Evolutionary conservation across 331 rosid species (phyloP).

Genomic region (Saraca asoca): DNA sequence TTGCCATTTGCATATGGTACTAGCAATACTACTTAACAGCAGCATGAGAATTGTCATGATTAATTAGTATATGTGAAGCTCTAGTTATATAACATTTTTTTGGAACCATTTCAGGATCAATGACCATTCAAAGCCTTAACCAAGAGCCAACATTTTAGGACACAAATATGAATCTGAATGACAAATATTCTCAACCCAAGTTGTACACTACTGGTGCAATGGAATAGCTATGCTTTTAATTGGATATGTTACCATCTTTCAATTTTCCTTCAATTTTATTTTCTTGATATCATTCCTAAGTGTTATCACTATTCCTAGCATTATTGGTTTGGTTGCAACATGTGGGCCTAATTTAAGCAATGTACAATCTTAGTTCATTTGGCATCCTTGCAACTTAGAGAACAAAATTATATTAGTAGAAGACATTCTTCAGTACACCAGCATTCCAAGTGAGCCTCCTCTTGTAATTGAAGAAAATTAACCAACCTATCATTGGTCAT

Average conservation of each 20-base stretch:
- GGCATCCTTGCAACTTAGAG: no score
- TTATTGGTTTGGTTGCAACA: constrained; percentile 9
- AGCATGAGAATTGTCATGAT: constrained; percentile 54
- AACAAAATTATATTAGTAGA: no score
- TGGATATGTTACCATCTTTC: constrained; percentile 42
- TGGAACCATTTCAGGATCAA: constrained; percentile 54
- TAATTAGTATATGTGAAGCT: constrained; percentile 62
- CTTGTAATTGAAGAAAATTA: constrained; percentile 47
- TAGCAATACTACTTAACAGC: constrained; percentile 56
- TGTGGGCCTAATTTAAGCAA: constrained; percentile 1
- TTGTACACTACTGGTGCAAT: constrained; percentile 41
- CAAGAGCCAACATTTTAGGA: constrained; percentile 52
- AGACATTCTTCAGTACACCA: constrained; percentile 51
- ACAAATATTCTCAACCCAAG: constrained; percentile 50
- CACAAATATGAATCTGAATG: no score
- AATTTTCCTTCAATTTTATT: constrained; percentile 1
- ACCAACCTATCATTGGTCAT: no score
- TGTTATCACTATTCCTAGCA: constrained; percentile 4
- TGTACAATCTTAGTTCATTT: neutral
- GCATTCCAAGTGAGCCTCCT: constrained; percentile 56
- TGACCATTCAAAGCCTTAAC: constrained; percentile 59
- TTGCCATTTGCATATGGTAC: constrained; percentile 50
- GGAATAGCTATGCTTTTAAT: constrained; percentile 56
- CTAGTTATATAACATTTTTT: constrained; percentile 60
- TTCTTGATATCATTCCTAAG: neutral